Evolutionary conservation across 2,329 filamentous ascomycete genomes (phyloP), one percentile per base, ranked within the genome.

Genomic region (Trichophyton benhamiae): DNA sequence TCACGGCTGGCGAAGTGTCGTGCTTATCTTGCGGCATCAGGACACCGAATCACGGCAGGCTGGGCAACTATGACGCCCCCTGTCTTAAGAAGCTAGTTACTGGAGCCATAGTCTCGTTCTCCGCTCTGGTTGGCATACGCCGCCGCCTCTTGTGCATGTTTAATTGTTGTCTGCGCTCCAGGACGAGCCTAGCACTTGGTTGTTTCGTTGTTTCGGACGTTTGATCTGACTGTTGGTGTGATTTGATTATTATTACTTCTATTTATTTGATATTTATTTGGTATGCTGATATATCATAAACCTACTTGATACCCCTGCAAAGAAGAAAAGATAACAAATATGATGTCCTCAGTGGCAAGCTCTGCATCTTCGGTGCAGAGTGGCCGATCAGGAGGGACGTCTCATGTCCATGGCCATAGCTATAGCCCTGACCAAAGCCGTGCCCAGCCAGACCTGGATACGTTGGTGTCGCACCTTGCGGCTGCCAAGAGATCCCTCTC

Each of bases 401-500:
- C 15, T 15, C 25, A 38, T 13, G 33, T 9, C 33, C 33, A 38
- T 38, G 33, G 33, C 33, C 33, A 36, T 36, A 38, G 9, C 33
- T 38, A 38, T 13, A 38, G 33, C 33, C 33, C 8, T 38, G 33
- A 38, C 33, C 33, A 38, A 11, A 38, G 11, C 33, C 33, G 33
- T 38, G 25, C 25, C 20, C 25, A 57, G 27, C 52, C 55, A 11
- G 61, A 64, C 25, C 82, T 95, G 69, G 89, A 95, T 67, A 85
- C 84, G 25, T 84, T 97, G 49, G 88, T 96, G 61, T 83, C 85
- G 60, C 86, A 95, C 75, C 86, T 96, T 41, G 84, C 96, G 46
- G 86, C 87, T 33, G 88, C 92, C 7, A 96, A 96, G 72, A 85
- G 89, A 52, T 91, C 91, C 0, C 82, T 97, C 3, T 88, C 88